phyloP scores from a whole-genome alignment of 2,329 filamentous ascomycete species.

The Alternaria conjuncta region DNA sequence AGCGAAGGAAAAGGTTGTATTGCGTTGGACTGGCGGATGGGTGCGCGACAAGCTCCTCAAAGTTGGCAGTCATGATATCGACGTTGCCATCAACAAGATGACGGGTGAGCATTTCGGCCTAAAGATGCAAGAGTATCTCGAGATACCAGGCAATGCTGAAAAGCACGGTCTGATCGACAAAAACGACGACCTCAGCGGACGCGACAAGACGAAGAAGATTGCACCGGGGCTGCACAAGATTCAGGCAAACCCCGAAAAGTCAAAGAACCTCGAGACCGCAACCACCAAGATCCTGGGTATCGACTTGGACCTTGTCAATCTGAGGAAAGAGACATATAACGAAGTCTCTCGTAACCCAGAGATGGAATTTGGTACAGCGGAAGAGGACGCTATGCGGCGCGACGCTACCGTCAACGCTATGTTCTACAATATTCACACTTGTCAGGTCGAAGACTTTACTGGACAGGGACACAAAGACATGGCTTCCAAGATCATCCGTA shows the following conservation, averaged over 20 bases:
- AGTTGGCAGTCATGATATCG: slow-evolving; percentile 77
- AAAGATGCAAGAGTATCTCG: slow-evolving; percentile 72
- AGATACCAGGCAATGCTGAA: slow-evolving; percentile 63
- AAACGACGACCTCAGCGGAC: slow-evolving; percentile 45
- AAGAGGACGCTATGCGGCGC: slow-evolving; percentile 86
- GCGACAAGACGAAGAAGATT: slow-evolving; percentile 63
- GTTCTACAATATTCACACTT: slow-evolving; percentile 90
- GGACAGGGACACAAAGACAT: slow-evolving; percentile 76
- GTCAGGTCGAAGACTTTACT: slow-evolving; percentile 83
- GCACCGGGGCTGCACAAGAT: slow-evolving; percentile 81
- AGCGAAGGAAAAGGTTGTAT: slow-evolving; percentile 56
- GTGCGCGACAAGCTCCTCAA: slow-evolving; percentile 83
- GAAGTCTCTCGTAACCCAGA: slow-evolving; percentile 89
- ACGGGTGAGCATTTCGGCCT: slow-evolving; percentile 79
- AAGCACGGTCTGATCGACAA: slow-evolving; percentile 63
- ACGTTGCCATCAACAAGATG: slow-evolving; percentile 85
- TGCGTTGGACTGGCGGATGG: slow-evolving; percentile 87
- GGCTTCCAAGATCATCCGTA: slow-evolving; percentile 74
- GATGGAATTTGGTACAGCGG: slow-evolving; percentile 90
- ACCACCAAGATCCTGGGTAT: slow-evolving; percentile 84
- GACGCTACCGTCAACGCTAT: slow-evolving; percentile 96
- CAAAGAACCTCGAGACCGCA: slow-evolving; percentile 92
- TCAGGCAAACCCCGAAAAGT: slow-evolving; percentile 91
- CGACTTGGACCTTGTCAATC: slow-evolving; percentile 92
- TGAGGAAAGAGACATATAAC: slow-evolving; percentile 88